phyloP scores from a whole-genome alignment of 169 alveolate species.

The Pseudocohnilembus persalinus region DNA sequence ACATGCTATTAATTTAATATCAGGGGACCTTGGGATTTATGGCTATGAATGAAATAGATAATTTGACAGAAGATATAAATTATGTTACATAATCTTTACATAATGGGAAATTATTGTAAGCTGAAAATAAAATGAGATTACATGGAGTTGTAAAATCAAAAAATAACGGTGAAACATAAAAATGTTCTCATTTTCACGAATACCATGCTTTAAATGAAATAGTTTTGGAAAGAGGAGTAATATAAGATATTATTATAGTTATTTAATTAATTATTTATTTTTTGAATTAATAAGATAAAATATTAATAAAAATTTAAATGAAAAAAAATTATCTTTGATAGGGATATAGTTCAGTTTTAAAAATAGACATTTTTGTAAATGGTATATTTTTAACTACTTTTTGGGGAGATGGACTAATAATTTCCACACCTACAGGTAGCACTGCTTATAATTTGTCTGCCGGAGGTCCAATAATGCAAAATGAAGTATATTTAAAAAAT shows the following conservation, averaged over 20 bases:
- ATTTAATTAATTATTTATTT: slow-evolving; percentile 50
- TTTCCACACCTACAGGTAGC: slow-evolving; percentile 98
- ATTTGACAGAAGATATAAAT: neutral
- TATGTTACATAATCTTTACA: neutral
- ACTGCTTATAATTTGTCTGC: slow-evolving; percentile 98
- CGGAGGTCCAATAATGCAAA: slow-evolving; percentile 97
- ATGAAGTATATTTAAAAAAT: slow-evolving; percentile 75
- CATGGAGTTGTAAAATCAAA: neutral
- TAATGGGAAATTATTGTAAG: neutral
- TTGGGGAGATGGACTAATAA: slow-evolving; percentile 89
- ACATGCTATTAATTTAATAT: no score
- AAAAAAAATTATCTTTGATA: neutral
- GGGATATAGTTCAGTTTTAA: slow-evolving; percentile 8
- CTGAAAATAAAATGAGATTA: neutral
- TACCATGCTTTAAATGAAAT: slow-evolving; percentile 55
- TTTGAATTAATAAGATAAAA: neutral
- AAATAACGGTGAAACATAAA: neutral
- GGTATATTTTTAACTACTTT: slow-evolving; percentile 64
- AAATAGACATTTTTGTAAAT: slow-evolving; percentile 53
- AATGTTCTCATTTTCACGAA: neutral
- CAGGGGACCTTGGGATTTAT: neutral
- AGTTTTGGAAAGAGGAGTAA: slow-evolving; percentile 60
- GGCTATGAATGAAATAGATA: neutral
- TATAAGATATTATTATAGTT: no score
- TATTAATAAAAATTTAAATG: neutral